These are phyloP conservation scores for Epichloe bromicola DNA, from an alignment of 2,329 filamentous ascomycete species.

Conservation along the genomic window DNA sequence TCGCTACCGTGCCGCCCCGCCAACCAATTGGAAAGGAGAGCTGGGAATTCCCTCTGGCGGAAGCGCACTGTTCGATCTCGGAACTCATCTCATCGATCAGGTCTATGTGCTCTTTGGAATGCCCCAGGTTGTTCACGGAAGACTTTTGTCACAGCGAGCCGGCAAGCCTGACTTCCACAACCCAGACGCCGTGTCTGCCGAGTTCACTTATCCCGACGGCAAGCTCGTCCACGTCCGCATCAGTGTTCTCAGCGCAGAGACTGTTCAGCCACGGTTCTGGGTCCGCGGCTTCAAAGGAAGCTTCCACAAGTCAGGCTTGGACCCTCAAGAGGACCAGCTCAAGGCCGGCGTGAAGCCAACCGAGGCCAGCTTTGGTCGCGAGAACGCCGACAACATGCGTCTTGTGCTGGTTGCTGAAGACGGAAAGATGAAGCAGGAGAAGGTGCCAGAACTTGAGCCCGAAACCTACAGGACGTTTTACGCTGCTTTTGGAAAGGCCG, in stretches of 20 bases:
- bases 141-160: conserved; percentile 52
- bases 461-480: conserved; percentile 60
- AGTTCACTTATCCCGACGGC: conserved; percentile 52
- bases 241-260: conserved; percentile 54
- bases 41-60: conserved; percentile 48
- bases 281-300: conserved; percentile 60
- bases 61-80: conserved; percentile 60
- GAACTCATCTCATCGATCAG: conserved; percentile 66
- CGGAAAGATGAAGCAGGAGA: conserved; percentile 35
- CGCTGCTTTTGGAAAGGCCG: conserved; percentile 33
- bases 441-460: conserved; percentile 46
- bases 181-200: conserved; percentile 46
- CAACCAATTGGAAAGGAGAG: conserved; percentile 52
- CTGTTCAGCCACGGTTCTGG: conserved; percentile 62
- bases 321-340: conserved; percentile 65
- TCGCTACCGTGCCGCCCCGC: conserved; percentile 49
- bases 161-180: conserved; percentile 32
- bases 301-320: conserved; percentile 59
- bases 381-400: conserved; percentile 45
- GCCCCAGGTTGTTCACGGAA: conserved; percentile 53
- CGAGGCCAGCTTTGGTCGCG: conserved; percentile 51
- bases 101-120: conserved; percentile 56
- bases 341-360: conserved; percentile 47
- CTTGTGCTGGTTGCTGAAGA: conserved; percentile 42
- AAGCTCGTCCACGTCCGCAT: conserved; percentile 58